Base-by-base conservation (phyloP, 768 basidiomycete genomes). In the Suillus americanus region DNA sequence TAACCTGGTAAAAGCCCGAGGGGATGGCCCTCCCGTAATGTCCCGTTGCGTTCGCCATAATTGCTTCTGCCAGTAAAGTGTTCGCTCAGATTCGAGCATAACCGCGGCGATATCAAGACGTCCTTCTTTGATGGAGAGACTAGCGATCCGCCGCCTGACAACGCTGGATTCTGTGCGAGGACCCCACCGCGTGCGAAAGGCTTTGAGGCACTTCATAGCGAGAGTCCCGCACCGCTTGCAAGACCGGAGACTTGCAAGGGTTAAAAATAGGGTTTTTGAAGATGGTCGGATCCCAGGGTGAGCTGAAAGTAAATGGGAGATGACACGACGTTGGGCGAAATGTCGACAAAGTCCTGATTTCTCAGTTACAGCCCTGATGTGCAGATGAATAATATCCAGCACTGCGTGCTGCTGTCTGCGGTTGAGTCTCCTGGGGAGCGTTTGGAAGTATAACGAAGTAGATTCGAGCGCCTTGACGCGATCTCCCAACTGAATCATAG, bases 91-190 rank as follows among this genome's bases (percentile, higher is more conserved):
- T 64, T 51, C 67, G 30, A 73, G 56, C 65, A 78, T 75, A 35
- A 66, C 62, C 25, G 61, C 66, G 45, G 72, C 75, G 64, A 89
- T 82, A 69, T 86, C 86, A 66, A 79, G 74, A 53, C 87, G 82
- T 18, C 88, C 85, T 77, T 92, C 85, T 73, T 88, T 89, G 62
- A 89, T 70, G 37, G 89, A 90, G 55, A 89, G 78, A 48, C 73
- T 75, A 6, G 82, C 82, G 61, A 92, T 74, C 48, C 88, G 84
- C 64, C 86, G 83, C 70, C 84, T 81, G 25, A 92, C 89, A 25
- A 80, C 77, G 60, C 81, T 78, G 75, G 89, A 86, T 68, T 83
- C 83, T 6, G 89, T 77, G 30, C 72, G 73, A 23, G 74, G 62
- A 3, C 90, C 90, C 87, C 87, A 92, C 67, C 79, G 78, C 61